These are phyloP conservation scores for Rhododendron mucronatum DNA, from an alignment of 148 eudicot species.

Conservation along the genomic window DNA sequence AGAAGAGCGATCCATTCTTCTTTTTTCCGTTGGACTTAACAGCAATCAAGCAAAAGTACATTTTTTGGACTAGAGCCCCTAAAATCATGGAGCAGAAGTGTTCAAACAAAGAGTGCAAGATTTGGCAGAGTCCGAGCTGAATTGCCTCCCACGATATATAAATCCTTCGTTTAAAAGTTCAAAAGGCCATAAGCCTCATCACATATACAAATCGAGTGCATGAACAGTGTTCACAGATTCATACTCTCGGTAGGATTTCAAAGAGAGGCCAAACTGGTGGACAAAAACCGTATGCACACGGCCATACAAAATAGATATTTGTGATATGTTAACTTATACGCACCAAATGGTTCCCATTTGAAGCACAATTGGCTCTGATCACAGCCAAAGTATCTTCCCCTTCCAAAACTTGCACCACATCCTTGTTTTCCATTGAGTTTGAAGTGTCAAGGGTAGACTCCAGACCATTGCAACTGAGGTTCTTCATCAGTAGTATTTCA, in stretches of 20 bases:
- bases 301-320: background rate
- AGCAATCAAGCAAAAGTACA: background rate
- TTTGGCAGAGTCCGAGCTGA: background rate
- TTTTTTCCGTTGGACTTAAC: background rate
- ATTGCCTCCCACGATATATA: background rate
- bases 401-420: constrained; percentile 13
- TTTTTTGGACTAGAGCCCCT: background rate
- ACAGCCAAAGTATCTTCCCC: constrained; percentile 11
- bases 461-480: background rate
- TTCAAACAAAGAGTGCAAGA: background rate
- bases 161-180: background rate
- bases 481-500: constrained; percentile 18
- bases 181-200: background rate
- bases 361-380: constrained; percentile 6
- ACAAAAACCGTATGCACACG: background rate
- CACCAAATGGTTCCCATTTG: constrained; percentile 16
- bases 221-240: background rate
- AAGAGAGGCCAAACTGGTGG: background rate
- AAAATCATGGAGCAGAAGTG: background rate
- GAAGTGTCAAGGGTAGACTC: background rate
- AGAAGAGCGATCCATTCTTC: background rate
- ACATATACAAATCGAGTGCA: background rate
- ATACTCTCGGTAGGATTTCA: background rate
- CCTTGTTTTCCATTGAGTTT: constrained; percentile 4
- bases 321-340: background rate